phyloP scores from a whole-genome alignment of 2,329 filamentous ascomycete genomes.

The Xylaria hypoxylon region DNA sequence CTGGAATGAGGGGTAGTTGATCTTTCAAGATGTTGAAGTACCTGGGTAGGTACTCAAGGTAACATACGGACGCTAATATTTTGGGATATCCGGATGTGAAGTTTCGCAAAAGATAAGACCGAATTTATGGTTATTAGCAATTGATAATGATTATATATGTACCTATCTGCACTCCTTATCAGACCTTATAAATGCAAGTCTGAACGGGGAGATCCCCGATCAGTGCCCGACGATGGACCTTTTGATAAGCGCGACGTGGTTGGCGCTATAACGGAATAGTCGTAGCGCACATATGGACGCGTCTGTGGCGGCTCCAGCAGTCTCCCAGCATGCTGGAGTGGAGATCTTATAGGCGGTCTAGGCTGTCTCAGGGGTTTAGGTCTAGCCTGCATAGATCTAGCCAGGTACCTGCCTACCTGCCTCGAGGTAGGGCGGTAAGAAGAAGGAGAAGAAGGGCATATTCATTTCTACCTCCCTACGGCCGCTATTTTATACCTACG shows the following conservation, averaged over 20 bases:
- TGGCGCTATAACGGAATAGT: slow-evolving; percentile 28
- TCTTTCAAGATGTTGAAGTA: background rate
- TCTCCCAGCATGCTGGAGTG: slow-evolving; percentile 19
- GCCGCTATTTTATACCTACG: background rate
- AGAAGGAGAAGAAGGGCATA: too few species aligned
- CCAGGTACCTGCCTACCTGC: too few species aligned
- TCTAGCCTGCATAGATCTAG: too few species aligned
- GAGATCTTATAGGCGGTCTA: slow-evolving; percentile 24
- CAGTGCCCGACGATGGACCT: slow-evolving; percentile 21
- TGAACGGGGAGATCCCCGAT: slow-evolving; percentile 28
- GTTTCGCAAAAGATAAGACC: background rate
- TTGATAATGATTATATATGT: too few species aligned
- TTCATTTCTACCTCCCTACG: background rate
- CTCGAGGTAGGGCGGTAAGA: background rate
- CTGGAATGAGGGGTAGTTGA: slow-evolving; percentile 6
- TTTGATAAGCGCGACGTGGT: slow-evolving; percentile 23
- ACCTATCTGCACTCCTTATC: background rate
- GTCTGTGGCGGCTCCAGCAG: slow-evolving; percentile 26
- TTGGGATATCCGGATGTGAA: background rate
- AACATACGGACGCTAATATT: background rate
- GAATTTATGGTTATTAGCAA: background rate
- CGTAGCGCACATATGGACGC: slow-evolving; percentile 26
- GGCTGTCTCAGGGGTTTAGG: slow-evolving; percentile 11
- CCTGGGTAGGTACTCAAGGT: background rate
- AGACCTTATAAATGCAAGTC: background rate